These are phyloP conservation scores for Metschnikowia anglica DNA, from an alignment of 805 yeast species.

Conservation along the genomic window DNA sequence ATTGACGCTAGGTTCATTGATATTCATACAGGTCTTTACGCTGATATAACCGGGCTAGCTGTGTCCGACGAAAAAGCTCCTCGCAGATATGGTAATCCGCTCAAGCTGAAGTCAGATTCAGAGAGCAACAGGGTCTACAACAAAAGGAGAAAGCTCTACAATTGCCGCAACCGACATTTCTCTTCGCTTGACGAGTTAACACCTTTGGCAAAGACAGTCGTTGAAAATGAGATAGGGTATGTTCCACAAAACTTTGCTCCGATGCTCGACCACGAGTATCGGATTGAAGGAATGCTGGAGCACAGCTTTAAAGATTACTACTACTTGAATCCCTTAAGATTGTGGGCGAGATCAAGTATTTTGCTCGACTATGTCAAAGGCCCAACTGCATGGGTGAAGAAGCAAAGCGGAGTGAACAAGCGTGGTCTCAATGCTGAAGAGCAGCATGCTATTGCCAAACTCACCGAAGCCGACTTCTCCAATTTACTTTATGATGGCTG, in stretches of 20 bases:
- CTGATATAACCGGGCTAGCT: conserved; percentile 19
- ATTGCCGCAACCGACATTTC: conserved; percentile 39
- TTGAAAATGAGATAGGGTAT: conserved; percentile 27
- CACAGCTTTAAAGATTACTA: conserved; percentile 4
- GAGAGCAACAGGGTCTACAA: conserved; percentile 17
- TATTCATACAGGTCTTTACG: conserved; percentile 18
- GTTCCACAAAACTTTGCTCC: conserved; percentile 31
- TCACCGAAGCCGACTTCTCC: conserved; percentile 26
- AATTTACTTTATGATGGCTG: conserved; percentile 27
- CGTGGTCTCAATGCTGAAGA: no score
- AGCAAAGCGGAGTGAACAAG: no score
- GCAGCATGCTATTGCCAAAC: no score
- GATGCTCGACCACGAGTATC: conserved; percentile 32
- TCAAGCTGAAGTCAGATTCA: conserved; percentile 14
- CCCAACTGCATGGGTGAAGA: conserved; percentile 27
- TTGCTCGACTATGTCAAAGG: conserved; percentile 28
- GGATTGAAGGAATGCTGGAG: conserved; percentile 8
- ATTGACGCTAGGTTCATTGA: conserved; percentile 22
- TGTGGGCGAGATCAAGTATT: conserved; percentile 20
- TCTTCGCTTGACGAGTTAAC: conserved; percentile 23
- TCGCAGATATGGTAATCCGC: conserved; percentile 11
- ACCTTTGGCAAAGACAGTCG: conserved; percentile 19
- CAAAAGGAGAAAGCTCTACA: conserved; percentile 32
- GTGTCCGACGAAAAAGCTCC: conserved; percentile 13
- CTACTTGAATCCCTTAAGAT: conserved; percentile 13